Evolutionary conservation across 306 rosid genomes (phyloP).

Genomic region (Vigna hirtella): DNA sequence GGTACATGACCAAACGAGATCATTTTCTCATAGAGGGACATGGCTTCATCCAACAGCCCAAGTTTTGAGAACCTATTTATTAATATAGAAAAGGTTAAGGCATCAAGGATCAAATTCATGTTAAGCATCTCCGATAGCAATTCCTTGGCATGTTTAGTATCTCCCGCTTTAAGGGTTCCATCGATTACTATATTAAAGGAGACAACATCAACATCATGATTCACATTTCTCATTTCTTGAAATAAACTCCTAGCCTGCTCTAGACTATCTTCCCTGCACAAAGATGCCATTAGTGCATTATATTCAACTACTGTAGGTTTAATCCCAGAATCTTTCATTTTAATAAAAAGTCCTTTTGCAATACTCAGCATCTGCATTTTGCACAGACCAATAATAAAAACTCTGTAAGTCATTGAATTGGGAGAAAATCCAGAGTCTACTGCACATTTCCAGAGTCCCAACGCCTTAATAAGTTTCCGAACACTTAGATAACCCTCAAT

Average conservation of each 20-base stretch:
- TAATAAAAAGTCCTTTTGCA: constrained; percentile 78
- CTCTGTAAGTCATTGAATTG: constrained; percentile 58
- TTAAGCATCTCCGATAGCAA: constrained; percentile 65
- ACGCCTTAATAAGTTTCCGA: constrained; percentile 55
- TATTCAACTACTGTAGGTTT: constrained; percentile 61
- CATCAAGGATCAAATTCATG: constrained; percentile 63
- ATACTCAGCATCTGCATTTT: constrained; percentile 67
- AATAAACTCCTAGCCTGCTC: constrained; percentile 76
- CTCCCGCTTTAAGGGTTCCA: constrained; percentile 73
- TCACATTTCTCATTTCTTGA: constrained; percentile 63
- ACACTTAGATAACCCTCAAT: constrained; percentile 65
- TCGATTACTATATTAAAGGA: constrained; percentile 75
- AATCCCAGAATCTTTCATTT: constrained; percentile 63
- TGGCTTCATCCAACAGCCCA: constrained; percentile 74
- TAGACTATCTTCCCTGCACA: constrained; percentile 76
- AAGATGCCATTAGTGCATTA: constrained; percentile 65
- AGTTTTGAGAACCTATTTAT: constrained; percentile 65
- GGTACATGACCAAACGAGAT: constrained; percentile 63
- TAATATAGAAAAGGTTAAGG: constrained; percentile 66
- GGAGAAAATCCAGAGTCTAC: constrained; percentile 63
- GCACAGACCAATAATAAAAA: constrained; percentile 85
- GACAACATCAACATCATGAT: constrained; percentile 58
- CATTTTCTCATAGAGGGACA: constrained; percentile 67
- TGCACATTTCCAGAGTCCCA: constrained; percentile 63
- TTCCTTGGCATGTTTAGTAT: constrained; percentile 59